A percentile compares a stretch with the other conserved stretches of the same genome.
Evolutionary conservation across 441 rosid species (phyloP).

Genomic region (Adansonia gregorii): DNA sequence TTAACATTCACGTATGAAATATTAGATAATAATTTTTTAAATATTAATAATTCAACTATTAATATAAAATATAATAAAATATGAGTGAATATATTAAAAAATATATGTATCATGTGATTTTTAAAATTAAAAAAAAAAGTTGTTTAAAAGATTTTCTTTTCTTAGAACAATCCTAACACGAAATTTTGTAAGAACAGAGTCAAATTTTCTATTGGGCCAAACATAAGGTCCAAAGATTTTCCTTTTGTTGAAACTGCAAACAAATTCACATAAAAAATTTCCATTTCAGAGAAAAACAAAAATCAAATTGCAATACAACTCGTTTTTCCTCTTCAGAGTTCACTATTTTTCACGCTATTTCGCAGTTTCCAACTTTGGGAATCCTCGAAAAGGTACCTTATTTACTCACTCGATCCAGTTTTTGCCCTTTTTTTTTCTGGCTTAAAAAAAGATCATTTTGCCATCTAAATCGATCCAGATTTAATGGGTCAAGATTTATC

Average conservation of each 20-base stretch:
- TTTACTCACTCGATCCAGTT: constrained; percentile 13
- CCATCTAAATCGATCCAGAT: constrained; percentile 7
- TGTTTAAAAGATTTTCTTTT: neutral
- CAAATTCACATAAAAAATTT: neutral
- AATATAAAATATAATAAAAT: too few species aligned
- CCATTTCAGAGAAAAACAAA: neutral
- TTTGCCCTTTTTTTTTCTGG: neutral
- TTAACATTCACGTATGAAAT: too few species aligned
- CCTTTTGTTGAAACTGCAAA: neutral
- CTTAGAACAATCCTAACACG: neutral
- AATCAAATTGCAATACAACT: neutral
- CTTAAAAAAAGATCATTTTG: neutral
- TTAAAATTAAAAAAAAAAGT: neutral
- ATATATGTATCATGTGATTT: too few species aligned
- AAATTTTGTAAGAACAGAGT: neutral
- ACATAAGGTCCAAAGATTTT: neutral
- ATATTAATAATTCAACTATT: too few species aligned
- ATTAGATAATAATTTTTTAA: too few species aligned
- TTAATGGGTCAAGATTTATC: constrained; percentile 7
- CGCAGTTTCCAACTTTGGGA: neutral
- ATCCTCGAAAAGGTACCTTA: constrained; percentile 15
- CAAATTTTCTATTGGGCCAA: neutral
- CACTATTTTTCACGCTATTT: constrained; percentile 5
- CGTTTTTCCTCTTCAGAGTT: neutral
- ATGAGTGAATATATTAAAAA: too few species aligned